Percentiles rank a stretch among this genome's conserved stretches.
Conservation (phyloP, 768 basidiomycete genomes). For the Lactarius psammicola region DNA sequence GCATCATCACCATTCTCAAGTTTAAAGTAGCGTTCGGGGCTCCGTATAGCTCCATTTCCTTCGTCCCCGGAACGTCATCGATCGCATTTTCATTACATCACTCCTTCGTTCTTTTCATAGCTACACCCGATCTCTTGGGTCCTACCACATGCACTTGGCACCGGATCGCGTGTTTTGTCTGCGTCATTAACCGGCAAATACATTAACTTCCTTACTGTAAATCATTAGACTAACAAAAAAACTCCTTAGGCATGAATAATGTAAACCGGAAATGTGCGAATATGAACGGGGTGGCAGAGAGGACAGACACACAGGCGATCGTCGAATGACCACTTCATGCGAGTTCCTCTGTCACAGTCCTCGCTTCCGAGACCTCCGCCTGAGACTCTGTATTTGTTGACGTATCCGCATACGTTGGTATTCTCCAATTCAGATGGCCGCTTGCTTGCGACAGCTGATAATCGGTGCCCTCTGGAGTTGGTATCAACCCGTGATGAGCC, state of each 20-base stretch:
- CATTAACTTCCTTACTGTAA: background rate
- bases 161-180: too few species aligned
- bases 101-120: background rate
- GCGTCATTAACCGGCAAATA: background rate
- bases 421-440: background rate
- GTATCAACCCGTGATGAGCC: conserved; percentile 27
- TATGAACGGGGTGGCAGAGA: background rate
- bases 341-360: background rate
- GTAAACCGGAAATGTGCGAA: background rate
- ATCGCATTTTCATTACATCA: background rate
- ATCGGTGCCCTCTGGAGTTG: background rate
- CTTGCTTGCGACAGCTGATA: background rate
- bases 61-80: background rate
- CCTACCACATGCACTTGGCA: background rate
- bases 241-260: background rate
- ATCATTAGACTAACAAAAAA: background rate
- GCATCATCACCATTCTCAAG: too few species aligned
- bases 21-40: too few species aligned
- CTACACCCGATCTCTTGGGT: background rate
- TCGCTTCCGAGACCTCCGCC: background rate
- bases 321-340: background rate
- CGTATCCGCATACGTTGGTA: background rate
- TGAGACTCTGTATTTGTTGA: background rate
- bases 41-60: background rate
- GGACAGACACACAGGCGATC: background rate